Conservation (phyloP, 257 asterid genomes). For the Solanum pennellii region DNA sequence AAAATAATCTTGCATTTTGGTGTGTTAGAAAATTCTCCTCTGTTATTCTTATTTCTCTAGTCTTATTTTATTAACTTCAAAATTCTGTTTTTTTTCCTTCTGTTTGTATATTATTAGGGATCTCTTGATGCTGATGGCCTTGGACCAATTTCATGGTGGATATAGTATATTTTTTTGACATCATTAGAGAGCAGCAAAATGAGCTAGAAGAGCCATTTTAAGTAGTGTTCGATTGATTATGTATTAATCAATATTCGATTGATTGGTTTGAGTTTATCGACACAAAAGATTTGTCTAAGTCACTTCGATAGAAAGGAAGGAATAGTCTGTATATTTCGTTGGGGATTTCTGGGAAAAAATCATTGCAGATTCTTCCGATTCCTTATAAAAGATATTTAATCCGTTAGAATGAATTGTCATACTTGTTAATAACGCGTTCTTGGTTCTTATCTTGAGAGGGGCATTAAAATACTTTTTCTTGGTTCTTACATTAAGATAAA, state of each 20-base stretch:
- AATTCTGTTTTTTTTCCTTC: neutral
- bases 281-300: neutral
- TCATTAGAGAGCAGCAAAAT: neutral
- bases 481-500: neutral
- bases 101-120: conserved; percentile 33
- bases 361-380: neutral
- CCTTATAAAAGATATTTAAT: neutral
- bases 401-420: neutral
- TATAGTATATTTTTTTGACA: neutral
- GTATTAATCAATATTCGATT: neutral
- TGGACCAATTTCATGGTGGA: conserved; percentile 87
- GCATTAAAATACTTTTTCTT: neutral
- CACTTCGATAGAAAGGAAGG: neutral
- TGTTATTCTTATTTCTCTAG: neutral
- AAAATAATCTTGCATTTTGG: neutral
- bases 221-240: neutral
- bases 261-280: neutral
- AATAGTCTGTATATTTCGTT: neutral
- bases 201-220: neutral
- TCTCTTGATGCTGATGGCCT: conserved; percentile 74
- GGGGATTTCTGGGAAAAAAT: neutral
- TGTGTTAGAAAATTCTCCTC: neutral
- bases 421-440: neutral
- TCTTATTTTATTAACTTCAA: neutral
- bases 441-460: neutral